phyloP scores from a whole-genome alignment of 2,329 filamentous ascomycete species.

The Colletotrichum zoysiae region DNA sequence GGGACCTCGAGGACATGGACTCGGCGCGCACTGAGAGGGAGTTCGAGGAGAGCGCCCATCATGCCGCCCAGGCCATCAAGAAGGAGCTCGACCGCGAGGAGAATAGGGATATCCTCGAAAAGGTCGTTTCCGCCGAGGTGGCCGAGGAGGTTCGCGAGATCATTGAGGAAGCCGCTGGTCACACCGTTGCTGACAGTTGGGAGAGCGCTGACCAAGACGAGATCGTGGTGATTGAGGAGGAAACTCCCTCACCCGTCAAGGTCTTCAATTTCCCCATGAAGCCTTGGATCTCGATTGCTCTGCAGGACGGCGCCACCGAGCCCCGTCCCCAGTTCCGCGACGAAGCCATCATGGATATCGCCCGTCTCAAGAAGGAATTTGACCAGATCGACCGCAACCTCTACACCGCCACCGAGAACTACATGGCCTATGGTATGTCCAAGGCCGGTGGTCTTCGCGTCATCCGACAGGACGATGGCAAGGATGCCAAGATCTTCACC shows the following conservation, averaged over 20 bases:
- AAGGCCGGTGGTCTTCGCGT: constrained; percentile 94
- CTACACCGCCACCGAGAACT: constrained; percentile 88
- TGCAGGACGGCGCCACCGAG: constrained; percentile 70
- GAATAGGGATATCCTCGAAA: constrained; percentile 66
- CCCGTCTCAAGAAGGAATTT: constrained; percentile 95
- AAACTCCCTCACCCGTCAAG: constrained; percentile 74
- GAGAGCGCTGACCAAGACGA: constrained; percentile 85
- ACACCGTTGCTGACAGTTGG: constrained; percentile 85
- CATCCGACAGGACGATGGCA: constrained; percentile 93
- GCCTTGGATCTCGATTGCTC: constrained; percentile 91
- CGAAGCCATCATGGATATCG: constrained; percentile 90
- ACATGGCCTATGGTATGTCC: constrained; percentile 94
- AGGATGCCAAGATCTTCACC: constrained; percentile 91
- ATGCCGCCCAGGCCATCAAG: constrained; percentile 63
- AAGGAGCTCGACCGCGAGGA: constrained; percentile 67
- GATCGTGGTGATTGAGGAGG: constrained; percentile 74
- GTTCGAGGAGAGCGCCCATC: constrained; percentile 63
- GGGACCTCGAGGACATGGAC: constrained; percentile 63
- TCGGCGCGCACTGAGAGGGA: constrained; percentile 66
- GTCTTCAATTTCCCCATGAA: constrained; percentile 98
- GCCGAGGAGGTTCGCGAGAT: constrained; percentile 63
- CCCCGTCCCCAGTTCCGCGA: constrained; percentile 76
- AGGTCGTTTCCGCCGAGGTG: constrained; percentile 62
- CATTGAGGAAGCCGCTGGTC: constrained; percentile 68
- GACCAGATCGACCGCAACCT: constrained; percentile 96